Base-by-base conservation (phyloP, 1,284 basidiomycete species). In the Xerocomus amazonicus region DNA sequence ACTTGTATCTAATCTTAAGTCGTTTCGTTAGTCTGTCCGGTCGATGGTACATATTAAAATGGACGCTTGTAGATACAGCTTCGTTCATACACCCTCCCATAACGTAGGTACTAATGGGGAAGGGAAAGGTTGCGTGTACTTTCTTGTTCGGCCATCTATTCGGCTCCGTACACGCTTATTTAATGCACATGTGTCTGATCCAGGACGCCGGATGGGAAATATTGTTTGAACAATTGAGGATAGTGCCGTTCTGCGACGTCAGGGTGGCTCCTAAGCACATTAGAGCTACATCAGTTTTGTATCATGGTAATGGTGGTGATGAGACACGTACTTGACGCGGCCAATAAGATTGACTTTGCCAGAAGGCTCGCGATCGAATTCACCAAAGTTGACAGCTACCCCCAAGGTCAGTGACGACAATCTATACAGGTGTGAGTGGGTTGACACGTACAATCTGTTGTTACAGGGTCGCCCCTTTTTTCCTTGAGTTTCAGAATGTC, bases 221-320 rank as follows among this genome's bases (percentile, higher is more conserved):
- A 77, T 43, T 80, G 69, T 55, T 75, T 76, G 69, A 87, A 90
- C 34, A 88, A 65, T 19, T 77, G 76, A 0, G 87, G 88, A 55
- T 90, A 90, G 59, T 90, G 84, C 23, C 75, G 73, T 59, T 87
- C 69, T 2, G 78, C 88, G 23, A 89, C 87, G 58, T 90, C 86
- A 1, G 87, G 88, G 53, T 90, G 88, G 55, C 87, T 90, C 77
- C 87, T 88, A 17, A 2, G 19, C 19, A 23, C 19, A 23, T 23
- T 4, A 4, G 19, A 23, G 19, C 19, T 4, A 4, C 19, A 4
- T 23, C 19, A 23, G 19, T 23, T 4, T 23, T 23, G 19, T 23
- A 23, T 23, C 19, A 23, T 23, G 19, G 19, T 23, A 23, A 23
- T 2, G 4, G 19, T 23, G 19, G 3, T 4, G 19, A 23, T 23